phyloP scores from a whole-genome alignment of 805 yeast genomes.

The Teunomyces lycoperdinae region DNA sequence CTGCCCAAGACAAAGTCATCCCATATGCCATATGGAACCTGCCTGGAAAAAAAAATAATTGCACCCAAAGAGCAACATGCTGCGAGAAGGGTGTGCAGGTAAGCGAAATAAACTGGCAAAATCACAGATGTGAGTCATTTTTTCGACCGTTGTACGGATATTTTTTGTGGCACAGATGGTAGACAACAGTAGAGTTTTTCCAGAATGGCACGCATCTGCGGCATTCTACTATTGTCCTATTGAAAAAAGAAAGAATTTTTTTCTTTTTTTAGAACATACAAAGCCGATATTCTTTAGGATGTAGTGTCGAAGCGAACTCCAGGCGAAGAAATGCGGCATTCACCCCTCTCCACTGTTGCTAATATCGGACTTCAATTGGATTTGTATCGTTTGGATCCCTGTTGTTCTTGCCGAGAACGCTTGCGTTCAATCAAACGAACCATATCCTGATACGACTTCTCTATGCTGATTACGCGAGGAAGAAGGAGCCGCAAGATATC shows the following conservation, averaged over 20 bases:
- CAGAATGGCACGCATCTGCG: constrained; percentile 1
- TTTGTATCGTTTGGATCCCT: neutral
- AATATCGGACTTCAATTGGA: neutral
- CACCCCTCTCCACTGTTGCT: too few species aligned
- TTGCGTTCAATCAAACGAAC: neutral
- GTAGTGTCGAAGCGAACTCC: neutral
- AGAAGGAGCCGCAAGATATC: neutral
- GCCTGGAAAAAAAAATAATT: neutral
- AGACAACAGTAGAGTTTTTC: neutral
- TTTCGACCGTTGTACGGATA: neutral
- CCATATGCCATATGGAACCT: constrained; percentile 1
- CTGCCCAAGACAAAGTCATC: neutral
- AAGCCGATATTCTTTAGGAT: neutral
- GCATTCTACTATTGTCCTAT: neutral
- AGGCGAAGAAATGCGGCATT: neutral
- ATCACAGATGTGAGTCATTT: neutral
- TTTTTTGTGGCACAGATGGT: neutral
- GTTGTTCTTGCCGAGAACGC: neutral
- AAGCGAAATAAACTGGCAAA: neutral
- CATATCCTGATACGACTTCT: neutral
- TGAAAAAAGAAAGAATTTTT: neutral
- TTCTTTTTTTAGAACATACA: neutral
- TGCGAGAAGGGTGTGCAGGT: constrained; percentile 1
- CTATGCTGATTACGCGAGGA: neutral
- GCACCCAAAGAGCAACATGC: constrained; percentile 2